phyloP scores from a whole-genome alignment of 78 protist genomes.

The Salpingoeca rosetta region DNA sequence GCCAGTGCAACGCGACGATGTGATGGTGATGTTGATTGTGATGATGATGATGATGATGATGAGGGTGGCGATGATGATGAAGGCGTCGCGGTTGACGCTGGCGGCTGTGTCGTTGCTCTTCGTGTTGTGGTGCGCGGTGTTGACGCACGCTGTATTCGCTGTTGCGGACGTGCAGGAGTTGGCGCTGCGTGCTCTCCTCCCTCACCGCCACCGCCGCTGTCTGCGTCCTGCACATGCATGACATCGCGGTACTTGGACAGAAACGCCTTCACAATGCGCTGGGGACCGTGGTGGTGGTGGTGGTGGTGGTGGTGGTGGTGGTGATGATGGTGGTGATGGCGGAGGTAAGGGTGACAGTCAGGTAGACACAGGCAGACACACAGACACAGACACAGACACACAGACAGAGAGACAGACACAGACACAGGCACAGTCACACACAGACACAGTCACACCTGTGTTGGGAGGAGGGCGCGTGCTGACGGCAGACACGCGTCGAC shows the following conservation, averaged over 20 bases:
- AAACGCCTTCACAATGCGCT: neutral
- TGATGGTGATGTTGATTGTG: too few species aligned
- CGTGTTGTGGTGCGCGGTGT: too few species aligned
- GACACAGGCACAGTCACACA: neutral
- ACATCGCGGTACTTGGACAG: neutral
- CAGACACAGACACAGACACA: neutral
- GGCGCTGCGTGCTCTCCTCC: neutral
- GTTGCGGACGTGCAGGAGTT: too few species aligned
- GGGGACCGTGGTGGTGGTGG: neutral
- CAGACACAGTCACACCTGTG: neutral
- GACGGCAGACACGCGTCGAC: too few species aligned
- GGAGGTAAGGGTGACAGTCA: neutral
- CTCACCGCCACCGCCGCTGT: neutral
- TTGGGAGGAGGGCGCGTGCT: neutral
- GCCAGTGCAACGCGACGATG: too few species aligned
- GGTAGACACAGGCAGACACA: neutral
- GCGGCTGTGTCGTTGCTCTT: too few species aligned
- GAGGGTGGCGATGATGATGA: too few species aligned
- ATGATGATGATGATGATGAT: too few species aligned
- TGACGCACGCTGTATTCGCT: too few species aligned
- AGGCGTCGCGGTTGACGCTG: too few species aligned
- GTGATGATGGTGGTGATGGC: neutral
- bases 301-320: neutral
- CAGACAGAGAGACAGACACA: neutral
- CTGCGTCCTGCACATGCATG: neutral